Percentiles rank a stretch among this genome's conserved stretches.
These are phyloP conservation scores for Pestalotiopsis sp. DNA, from an alignment of 2,329 filamentous ascomycete genomes.

Conservation along the genomic window DNA sequence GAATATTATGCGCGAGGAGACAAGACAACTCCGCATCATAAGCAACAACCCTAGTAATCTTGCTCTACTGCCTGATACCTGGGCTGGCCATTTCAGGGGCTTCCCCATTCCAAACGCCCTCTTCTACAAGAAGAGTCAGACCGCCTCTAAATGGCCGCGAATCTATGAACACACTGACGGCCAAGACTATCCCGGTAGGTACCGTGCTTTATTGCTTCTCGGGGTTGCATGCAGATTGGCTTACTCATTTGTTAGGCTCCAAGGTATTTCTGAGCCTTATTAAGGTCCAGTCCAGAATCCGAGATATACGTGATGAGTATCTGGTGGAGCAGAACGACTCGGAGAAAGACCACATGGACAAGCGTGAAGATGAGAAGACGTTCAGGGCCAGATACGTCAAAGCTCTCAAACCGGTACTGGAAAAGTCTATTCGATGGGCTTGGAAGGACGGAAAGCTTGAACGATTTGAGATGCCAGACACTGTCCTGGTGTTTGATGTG, in stretches of 20 bases:
- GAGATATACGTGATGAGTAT: conserved; percentile 5
- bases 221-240: conserved; percentile 23
- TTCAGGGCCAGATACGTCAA: conserved; percentile 23
- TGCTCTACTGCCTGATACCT: conserved; percentile 33
- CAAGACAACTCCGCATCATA: not conserved
- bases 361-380: not conserved
- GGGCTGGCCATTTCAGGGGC: conserved; percentile 33
- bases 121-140: conserved; percentile 30
- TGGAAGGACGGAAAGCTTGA: conserved; percentile 26
- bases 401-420: conserved; percentile 22
- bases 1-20: not conserved
- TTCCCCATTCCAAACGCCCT: conserved; percentile 32
- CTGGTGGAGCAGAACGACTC: not conserved
- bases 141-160: conserved; percentile 26
- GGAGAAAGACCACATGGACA: conserved; percentile 18
- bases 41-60: conserved; percentile 30
- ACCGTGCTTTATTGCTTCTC: conserved; percentile 24
- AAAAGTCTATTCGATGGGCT: conserved; percentile 28
- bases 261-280: conserved; percentile 21
- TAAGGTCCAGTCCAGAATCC: conserved; percentile 3
- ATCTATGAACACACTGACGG: conserved; percentile 31
- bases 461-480: conserved; percentile 24
- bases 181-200: conserved; percentile 33
- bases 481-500: conserved; percentile 25
- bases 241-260: conserved; percentile 26